Conservation (phyloP, 176 grass and related monocot genomes). For the maize (Zea mays) region DNA sequence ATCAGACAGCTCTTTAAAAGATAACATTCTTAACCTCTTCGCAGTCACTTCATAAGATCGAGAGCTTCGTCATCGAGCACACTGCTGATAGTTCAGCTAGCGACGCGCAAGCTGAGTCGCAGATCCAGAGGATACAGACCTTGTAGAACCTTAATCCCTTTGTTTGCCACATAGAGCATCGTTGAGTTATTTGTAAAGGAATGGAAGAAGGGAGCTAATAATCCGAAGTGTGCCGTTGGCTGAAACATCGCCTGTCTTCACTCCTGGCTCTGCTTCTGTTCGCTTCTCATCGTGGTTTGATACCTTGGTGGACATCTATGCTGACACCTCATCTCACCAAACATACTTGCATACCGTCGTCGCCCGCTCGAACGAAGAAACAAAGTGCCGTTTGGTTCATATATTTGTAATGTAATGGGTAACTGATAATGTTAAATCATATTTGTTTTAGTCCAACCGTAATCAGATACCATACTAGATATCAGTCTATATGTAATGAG, state of each 20-base stretch:
- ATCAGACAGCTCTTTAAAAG: slow-evolving; percentile 21
- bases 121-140: slow-evolving; percentile 31
- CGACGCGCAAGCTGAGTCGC: slow-evolving; percentile 22
- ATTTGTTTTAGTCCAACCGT: too few species aligned
- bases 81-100: slow-evolving; percentile 11
- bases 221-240: slow-evolving; percentile 17
- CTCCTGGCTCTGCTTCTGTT: background rate
- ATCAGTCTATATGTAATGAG: too few species aligned
- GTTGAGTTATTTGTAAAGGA: slow-evolving; percentile 46
- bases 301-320: background rate
- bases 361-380: too few species aligned
- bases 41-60: slow-evolving; percentile 71
- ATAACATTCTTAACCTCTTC: slow-evolving; percentile 14
- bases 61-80: slow-evolving; percentile 44
- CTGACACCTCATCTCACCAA: background rate
- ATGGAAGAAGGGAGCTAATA: slow-evolving; percentile 28
- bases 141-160: slow-evolving; percentile 36
- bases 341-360: background rate
- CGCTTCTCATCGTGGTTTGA: background rate
- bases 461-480: too few species aligned
- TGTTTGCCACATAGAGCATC: slow-evolving; percentile 17
- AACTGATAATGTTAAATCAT: too few species aligned
- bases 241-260: slow-evolving; percentile 22
- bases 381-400: too few species aligned
- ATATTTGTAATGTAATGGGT: too few species aligned